These are phyloP conservation scores for Chaetomiaceae sp. DNA, from an alignment of 2,329 filamentous ascomycete species.

Conservation along the genomic window DNA sequence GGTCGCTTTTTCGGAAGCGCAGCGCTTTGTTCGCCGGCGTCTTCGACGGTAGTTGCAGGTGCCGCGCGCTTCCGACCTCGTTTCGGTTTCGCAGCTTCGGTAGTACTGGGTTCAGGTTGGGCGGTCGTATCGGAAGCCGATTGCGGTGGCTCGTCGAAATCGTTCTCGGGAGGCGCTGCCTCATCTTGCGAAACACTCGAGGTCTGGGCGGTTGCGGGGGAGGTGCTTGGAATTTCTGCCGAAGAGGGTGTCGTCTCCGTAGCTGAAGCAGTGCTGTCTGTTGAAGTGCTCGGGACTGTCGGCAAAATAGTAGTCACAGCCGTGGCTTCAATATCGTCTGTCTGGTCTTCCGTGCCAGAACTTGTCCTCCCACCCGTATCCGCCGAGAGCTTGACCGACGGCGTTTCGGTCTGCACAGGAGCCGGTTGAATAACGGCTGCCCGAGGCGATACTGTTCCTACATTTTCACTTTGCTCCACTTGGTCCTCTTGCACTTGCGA, in stretches of 20 bases:
- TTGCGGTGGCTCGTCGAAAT: background rate
- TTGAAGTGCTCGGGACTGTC: background rate
- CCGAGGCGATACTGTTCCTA: background rate
- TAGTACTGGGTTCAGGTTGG: slow-evolving; percentile 1
- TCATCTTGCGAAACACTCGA: background rate
- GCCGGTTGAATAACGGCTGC: background rate
- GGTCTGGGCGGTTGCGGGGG: background rate
- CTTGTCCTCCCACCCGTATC: background rate
- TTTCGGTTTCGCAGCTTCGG: slow-evolving; percentile 5
- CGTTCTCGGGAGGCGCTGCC: background rate
- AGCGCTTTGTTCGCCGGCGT: slow-evolving; percentile 8
- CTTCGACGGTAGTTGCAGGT: slow-evolving; percentile 8
- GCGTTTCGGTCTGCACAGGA: background rate
- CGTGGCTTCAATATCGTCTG: background rate
- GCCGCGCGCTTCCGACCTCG: slow-evolving; percentile 21
- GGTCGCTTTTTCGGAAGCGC: slow-evolving; percentile 23
- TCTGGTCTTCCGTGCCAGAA: background rate
- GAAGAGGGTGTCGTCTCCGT: background rate
- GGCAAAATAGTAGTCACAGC: background rate
- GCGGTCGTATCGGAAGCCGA: slow-evolving; percentile 1
- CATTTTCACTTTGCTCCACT: background rate
- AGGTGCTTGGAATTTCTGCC: background rate
- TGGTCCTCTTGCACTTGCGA: background rate
- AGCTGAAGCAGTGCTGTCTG: background rate
- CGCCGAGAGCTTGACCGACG: background rate